Evolutionary conservation across 148 eudicot species (phyloP).

Genomic region (Camellia lanceoleosa): DNA sequence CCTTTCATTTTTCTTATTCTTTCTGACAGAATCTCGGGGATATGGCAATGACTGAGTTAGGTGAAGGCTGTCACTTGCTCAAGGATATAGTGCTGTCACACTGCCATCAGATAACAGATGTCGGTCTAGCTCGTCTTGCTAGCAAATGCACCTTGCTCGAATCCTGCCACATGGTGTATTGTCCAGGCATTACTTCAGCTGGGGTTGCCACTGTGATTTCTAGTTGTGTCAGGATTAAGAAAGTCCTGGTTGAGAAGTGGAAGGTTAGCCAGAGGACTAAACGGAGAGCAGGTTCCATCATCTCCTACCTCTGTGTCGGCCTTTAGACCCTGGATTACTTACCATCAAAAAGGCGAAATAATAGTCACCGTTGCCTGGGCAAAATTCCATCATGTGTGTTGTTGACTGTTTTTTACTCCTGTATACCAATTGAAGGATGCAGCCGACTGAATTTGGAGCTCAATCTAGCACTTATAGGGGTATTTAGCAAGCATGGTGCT

Average conservation of each 20-base stretch:
- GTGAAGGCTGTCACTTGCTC: slow-evolving; percentile 63
- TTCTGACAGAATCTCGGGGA: slow-evolving; percentile 51
- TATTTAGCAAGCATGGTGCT: not conserved
- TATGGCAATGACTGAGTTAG: slow-evolving; percentile 55
- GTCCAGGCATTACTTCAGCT: slow-evolving; percentile 56
- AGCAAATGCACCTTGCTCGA: slow-evolving; percentile 51
- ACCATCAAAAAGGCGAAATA: too few relatives aligned
- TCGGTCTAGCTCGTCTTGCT: slow-evolving; percentile 56
- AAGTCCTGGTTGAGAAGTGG: slow-evolving; percentile 65
- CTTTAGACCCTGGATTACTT: slow-evolving; percentile 22
- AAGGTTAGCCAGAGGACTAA: slow-evolving; percentile 71
- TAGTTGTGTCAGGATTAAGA: slow-evolving; percentile 53
- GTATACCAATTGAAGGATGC: too few relatives aligned
- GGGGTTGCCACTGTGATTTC: slow-evolving; percentile 77
- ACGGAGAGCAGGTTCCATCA: slow-evolving; percentile 65
- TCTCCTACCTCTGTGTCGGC: slow-evolving; percentile 72
- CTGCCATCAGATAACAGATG: slow-evolving; percentile 63
- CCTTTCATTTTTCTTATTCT: not conserved
- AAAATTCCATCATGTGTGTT: too few relatives aligned
- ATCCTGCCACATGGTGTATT: slow-evolving; percentile 73
- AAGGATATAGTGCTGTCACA: slow-evolving; percentile 70
- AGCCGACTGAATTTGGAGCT: not conserved
- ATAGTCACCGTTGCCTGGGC: too few relatives aligned
- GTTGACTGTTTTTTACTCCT: too few relatives aligned
- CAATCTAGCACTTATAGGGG: not conserved